Conservation (phyloP, 129 eudicot genomes). For the Scalesia atractyloides region DNA sequence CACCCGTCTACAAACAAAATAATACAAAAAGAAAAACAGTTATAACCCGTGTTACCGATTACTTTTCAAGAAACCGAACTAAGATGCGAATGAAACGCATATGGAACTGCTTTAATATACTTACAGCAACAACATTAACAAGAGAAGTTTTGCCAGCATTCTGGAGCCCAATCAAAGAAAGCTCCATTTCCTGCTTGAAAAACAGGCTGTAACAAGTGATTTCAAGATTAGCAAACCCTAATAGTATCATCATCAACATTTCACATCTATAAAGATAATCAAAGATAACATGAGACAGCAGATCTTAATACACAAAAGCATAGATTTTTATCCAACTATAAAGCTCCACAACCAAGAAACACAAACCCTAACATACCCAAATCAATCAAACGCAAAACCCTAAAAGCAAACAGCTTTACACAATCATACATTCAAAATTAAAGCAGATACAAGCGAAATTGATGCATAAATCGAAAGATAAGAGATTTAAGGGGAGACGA, state of each 20-base stretch:
- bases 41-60: not conserved
- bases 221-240: constrained; percentile 5
- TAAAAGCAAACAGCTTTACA: not conserved
- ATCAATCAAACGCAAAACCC: constrained; percentile 1
- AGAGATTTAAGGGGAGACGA: not conserved
- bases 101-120: constrained; percentile 33
- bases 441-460: not conserved
- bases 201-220: constrained; percentile 68
- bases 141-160: constrained; percentile 99
- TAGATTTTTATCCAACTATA: not conserved
- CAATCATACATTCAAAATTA: not conserved
- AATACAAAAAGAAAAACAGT: not conserved
- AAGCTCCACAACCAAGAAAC: not conserved
- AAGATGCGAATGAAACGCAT: not conserved
- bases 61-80: not conserved
- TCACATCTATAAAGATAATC: not conserved
- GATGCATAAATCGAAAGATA: not conserved
- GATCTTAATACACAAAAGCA: not conserved
- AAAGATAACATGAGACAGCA: not conserved
- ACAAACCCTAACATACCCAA: not conserved
- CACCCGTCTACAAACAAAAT: constrained; percentile 64
- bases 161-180: constrained; percentile 95
- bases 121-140: constrained; percentile 95
- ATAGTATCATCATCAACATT: not conserved
- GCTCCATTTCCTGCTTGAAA: constrained; percentile 99